Percentiles rank a stretch among this genome's conserved stretches.
Evolutionary conservation across 2,329 filamentous ascomycete genomes (phyloP).

Genomic region (Leptodontidium sp.): DNA sequence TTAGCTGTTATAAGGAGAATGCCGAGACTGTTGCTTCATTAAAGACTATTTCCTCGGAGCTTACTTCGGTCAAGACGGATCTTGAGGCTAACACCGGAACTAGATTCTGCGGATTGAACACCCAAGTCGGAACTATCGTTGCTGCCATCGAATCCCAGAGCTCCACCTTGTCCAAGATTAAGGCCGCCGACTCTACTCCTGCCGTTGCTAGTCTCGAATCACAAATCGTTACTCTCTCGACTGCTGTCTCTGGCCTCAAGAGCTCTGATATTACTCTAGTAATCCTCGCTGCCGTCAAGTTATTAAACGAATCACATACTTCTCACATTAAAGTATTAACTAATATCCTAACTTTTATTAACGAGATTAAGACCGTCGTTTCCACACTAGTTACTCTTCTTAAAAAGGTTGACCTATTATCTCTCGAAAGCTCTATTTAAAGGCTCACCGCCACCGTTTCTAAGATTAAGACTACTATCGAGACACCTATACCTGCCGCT

Average conservation of each 20-base stretch:
- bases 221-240: conserved; percentile 32
- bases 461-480: conserved; percentile 22
- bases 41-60: conserved; percentile 32
- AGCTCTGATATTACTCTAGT: conserved; percentile 29
- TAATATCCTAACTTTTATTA: conserved; percentile 26
- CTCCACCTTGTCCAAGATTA: conserved; percentile 40
- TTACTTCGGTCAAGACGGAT: conserved; percentile 37
- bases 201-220: conserved; percentile 37
- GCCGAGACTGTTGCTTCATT: conserved; percentile 28
- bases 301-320: conserved; percentile 39
- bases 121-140: conserved; percentile 33
- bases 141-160: conserved; percentile 39
- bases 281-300: conserved; percentile 36
- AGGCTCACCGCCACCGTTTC: conserved; percentile 21
- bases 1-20: conserved; percentile 39
- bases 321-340: conserved; percentile 32
- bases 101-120: conserved; percentile 33
- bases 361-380: conserved; percentile 26
- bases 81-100: conserved; percentile 31
- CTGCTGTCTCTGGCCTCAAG: conserved; percentile 33
- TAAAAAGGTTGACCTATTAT: conserved; percentile 24
- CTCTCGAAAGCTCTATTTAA: conserved; percentile 29
- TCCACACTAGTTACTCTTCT: conserved; percentile 16
- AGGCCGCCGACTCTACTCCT: conserved; percentile 39
- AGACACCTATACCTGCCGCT: conserved; percentile 18